A percentile compares a stretch with the other conserved stretches of the same genome.
phyloP scores from a whole-genome alignment of 176 grass and related monocot species.

The Cocos nucifera region DNA sequence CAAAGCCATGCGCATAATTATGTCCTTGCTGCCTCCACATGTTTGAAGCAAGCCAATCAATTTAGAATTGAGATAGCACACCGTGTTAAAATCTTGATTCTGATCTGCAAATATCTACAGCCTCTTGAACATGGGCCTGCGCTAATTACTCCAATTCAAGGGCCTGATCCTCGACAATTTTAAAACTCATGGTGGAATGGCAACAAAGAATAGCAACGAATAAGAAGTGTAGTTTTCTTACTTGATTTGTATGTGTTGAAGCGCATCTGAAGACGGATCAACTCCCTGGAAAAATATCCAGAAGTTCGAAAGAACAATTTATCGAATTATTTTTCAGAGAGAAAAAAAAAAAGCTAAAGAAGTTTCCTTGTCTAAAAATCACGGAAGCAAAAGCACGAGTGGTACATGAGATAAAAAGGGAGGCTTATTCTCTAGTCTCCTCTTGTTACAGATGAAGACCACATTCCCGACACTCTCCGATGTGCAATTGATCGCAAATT shows the following conservation, averaged over 20 bases:
- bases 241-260: constrained; percentile 76
- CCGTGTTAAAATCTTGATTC: background rate
- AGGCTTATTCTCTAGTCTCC: constrained; percentile 59
- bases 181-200: too few species aligned
- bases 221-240: constrained; percentile 25
- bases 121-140: background rate
- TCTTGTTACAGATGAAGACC: constrained; percentile 85
- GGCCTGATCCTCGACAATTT: too few species aligned
- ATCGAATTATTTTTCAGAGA: background rate
- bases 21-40: too few species aligned
- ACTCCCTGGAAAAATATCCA: constrained; percentile 39
- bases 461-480: constrained; percentile 41
- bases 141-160: too few species aligned
- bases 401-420: constrained; percentile 65
- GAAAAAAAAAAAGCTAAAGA: background rate
- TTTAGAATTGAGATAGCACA: too few species aligned
- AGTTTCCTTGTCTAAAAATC: background rate
- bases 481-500: constrained; percentile 70
- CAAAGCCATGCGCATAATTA: too few species aligned
- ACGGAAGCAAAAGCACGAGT: constrained; percentile 2
- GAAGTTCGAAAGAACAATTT: too few species aligned
- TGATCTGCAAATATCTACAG: background rate
- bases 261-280: constrained; percentile 41
- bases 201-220: background rate
- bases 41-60: too few species aligned